These are phyloP conservation scores for Manihot esculenta DNA, from an alignment of 441 rosid genomes.

Conservation along the genomic window DNA sequence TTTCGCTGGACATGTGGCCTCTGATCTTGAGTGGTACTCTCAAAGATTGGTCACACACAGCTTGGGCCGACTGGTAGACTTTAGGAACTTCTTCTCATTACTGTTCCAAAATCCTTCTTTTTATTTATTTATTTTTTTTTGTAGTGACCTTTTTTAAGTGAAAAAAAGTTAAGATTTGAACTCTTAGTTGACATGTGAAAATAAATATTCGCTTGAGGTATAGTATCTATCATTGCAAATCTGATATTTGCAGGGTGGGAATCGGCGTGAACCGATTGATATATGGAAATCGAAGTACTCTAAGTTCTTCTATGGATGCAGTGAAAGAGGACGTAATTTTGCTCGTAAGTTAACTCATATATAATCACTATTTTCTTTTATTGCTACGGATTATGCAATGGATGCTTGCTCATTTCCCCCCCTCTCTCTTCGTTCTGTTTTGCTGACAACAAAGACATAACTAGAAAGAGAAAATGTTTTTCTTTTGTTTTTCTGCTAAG, in stretches of 20 bases:
- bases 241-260: constrained; percentile 42
- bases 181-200: not conserved
- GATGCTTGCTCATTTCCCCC: not conserved
- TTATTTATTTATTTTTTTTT: too few species aligned
- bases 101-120: not conserved
- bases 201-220: not conserved
- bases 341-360: constrained; percentile 44
- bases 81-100: not conserved
- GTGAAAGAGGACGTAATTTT: constrained; percentile 66
- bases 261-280: constrained; percentile 58
- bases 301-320: constrained; percentile 70
- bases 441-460: too few species aligned
- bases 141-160: too few species aligned
- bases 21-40: constrained; percentile 14
- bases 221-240: not conserved
- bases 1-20: not conserved
- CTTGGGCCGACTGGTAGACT: not conserved
- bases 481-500: too few species aligned
- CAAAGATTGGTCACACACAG: not conserved
- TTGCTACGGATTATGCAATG: not conserved
- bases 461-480: too few species aligned
- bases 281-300: constrained; percentile 85
- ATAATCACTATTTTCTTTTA: not conserved
- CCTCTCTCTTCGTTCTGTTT: too few species aligned
- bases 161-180: not conserved